phyloP scores from a whole-genome alignment of 306 rosid species.

The Luffa acutangula region DNA sequence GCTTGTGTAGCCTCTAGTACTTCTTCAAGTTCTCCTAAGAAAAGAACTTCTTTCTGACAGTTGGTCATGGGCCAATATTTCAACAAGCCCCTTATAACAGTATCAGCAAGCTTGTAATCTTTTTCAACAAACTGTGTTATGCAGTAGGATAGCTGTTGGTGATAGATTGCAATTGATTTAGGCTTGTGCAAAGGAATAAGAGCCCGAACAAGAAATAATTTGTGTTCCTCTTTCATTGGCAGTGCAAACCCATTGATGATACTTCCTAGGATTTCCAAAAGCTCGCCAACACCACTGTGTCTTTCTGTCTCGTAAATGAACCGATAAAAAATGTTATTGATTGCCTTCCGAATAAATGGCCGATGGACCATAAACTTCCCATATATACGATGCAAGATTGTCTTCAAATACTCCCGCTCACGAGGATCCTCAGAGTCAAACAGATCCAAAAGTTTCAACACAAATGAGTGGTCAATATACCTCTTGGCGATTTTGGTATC shows the following conservation, averaged over 20 bases:
- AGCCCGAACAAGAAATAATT: slow-evolving; percentile 87
- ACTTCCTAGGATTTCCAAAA: slow-evolving; percentile 94
- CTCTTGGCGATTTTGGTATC: slow-evolving; percentile 87
- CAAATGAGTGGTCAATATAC: slow-evolving; percentile 88
- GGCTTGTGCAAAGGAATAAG: slow-evolving; percentile 91
- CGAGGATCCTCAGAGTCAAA: slow-evolving; percentile 87
- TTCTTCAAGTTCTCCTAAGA: slow-evolving; percentile 95
- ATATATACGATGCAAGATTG: slow-evolving; percentile 83
- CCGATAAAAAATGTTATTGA: slow-evolving; percentile 84
- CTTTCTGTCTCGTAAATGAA: slow-evolving; percentile 85
- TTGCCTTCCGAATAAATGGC: slow-evolving; percentile 90
- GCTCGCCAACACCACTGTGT: slow-evolving; percentile 85
- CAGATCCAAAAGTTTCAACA: slow-evolving; percentile 73
- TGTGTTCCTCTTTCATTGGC: slow-evolving; percentile 99
- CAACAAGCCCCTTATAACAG: slow-evolving; percentile 77
- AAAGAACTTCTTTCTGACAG: slow-evolving; percentile 93
- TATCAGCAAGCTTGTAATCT: slow-evolving; percentile 91
- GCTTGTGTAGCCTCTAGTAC: slow-evolving; percentile 87
- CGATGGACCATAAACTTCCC: slow-evolving; percentile 99
- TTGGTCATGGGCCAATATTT: slow-evolving; percentile 94
- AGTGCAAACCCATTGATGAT: slow-evolving; percentile 92
- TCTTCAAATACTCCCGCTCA: slow-evolving; percentile 93
- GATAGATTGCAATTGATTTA: slow-evolving; percentile 49
- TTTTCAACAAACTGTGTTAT: slow-evolving; percentile 93
- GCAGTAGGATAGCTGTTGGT: slow-evolving; percentile 89